A percentile compares a stretch with the other conserved stretches of the same genome.
These are phyloP conservation scores for Beauveria varroae DNA, from an alignment of 2,329 filamentous ascomycete genomes.

Conservation along the genomic window DNA sequence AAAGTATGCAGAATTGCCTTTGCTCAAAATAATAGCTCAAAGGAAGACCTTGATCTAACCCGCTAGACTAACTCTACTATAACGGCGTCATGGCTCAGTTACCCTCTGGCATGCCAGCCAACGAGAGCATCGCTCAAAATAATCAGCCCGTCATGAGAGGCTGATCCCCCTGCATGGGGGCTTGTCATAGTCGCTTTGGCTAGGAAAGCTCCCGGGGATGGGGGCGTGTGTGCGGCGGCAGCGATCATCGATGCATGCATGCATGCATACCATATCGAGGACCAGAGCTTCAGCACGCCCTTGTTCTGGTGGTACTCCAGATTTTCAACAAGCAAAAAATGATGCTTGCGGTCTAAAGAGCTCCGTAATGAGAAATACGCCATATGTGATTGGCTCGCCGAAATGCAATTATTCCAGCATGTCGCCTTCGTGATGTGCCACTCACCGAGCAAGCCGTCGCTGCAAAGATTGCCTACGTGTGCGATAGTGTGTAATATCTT, in stretches of 20 bases:
- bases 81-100: neutral
- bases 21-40: no score
- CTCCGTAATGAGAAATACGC: neutral
- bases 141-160: slow-evolving; percentile 6
- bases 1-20: no score
- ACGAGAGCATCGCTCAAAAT: neutral
- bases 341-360: neutral
- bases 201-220: neutral
- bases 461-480: neutral
- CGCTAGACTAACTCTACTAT: no score
- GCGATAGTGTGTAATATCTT: no score
- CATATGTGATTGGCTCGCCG: neutral
- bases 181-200: neutral
- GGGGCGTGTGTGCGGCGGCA: neutral
- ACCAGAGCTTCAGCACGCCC: neutral
- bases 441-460: neutral
- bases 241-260: neutral
- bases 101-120: neutral
- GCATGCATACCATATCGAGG: neutral
- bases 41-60: no score
- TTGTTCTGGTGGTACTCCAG: neutral
- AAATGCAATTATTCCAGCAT: neutral
- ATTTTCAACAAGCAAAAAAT: neutral
- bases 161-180: neutral
- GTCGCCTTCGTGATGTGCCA: neutral